These are phyloP conservation scores for Cydonia oblonga DNA, from an alignment of 331 rosid genomes.

Conservation along the genomic window DNA sequence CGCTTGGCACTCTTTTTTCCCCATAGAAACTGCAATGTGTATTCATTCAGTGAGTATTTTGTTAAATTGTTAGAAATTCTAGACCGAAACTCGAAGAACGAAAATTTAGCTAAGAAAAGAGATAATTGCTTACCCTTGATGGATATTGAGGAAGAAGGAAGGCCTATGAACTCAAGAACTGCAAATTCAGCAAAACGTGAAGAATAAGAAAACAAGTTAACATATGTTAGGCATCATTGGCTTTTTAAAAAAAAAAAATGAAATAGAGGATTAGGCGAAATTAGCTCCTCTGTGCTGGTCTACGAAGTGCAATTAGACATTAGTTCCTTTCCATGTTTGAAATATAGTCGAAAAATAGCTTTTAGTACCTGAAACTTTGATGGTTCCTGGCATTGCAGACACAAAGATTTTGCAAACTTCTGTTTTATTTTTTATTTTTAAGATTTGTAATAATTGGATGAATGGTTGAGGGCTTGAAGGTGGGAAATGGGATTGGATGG, in stretches of 20 bases:
- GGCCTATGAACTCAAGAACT: constrained; percentile 64
- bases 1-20: constrained; percentile 50
- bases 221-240: not conserved
- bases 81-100: not conserved
- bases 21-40: constrained; percentile 70
- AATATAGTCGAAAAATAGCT: not conserved
- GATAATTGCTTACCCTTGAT: constrained; percentile 40
- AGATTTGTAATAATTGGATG: not conserved
- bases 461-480: constrained; percentile 5
- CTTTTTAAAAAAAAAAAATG: no score
- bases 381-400: constrained; percentile 83
- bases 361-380: constrained; percentile 68
- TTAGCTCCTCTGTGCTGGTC: no score
- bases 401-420: constrained; percentile 1
- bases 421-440: not conserved
- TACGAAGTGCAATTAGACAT: no score
- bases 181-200: not conserved
- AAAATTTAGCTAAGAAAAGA: not conserved
- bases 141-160: constrained; percentile 54
- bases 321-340: not conserved
- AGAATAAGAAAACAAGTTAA: not conserved
- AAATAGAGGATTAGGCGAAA: not conserved
- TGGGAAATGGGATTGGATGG: constrained; percentile 27
- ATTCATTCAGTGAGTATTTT: not conserved
- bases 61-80: not conserved